Evolutionary conservation across 2,329 filamentous ascomycete genomes (phyloP), one percentile per base, ranked within the genome.

Genomic region (Arthroderma sp.): DNA sequence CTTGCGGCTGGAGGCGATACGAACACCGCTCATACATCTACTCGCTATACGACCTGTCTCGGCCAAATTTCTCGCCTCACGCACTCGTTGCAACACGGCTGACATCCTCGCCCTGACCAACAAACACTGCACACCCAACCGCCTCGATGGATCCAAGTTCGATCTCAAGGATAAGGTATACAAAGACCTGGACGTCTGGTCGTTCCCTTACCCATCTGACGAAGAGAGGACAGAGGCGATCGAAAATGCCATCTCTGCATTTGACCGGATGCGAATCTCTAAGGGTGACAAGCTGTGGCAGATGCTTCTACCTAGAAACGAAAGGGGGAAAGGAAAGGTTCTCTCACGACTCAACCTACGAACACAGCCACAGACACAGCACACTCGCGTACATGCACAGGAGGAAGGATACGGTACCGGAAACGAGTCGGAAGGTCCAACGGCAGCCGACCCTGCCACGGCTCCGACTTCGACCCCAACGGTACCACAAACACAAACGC

Each of bases 231-330:
- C 83, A 60, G 71, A 77, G 56, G 82, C 81, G 28, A 80, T 85
- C 63, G 78, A 83, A 61, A 79, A 79, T 68, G 81, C 82, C 56
- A 78, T 84, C 64, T 78, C 77, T 56, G 81, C 82, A 44, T 85
- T 81, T 66, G 82, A 85, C 68, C 77, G 82, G 56, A 75, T 80
- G 69, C 75, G 82, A 28, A 71, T 85, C 17, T 77, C 78, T 5
- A 79, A 79, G 61, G 75, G 79, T 38, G 82, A 85, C 64, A 79
- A 79, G 64, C 70, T 81, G 19, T 85, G 82, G 82, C 81, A 85
- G 69, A 74, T 74, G 62, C 71, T 85, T 59, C 73, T 85, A 57
- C 80, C 80, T 6, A 77, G 77, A 63, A 76, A 80, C 54, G 81
- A 85, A 64, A 76, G 82, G 61, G 79, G 79, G 47, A 82, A 84